Evolutionary conservation across 2,329 filamentous ascomycete genomes (phyloP).

Genomic region (Torrubiella hemipterigena): DNA sequence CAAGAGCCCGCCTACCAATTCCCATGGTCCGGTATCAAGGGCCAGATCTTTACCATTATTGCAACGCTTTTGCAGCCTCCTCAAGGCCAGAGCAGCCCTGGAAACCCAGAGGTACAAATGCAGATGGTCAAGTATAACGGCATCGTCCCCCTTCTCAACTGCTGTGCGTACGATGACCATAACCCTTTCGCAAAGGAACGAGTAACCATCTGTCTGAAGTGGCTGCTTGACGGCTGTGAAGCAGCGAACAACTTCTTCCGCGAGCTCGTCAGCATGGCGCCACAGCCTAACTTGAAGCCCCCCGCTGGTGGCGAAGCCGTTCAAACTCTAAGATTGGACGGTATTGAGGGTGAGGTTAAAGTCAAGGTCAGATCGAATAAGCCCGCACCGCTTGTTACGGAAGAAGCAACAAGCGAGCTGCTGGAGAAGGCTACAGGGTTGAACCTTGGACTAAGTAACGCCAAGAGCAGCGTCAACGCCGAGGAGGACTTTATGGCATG

Average conservation of each 20-base stretch:
- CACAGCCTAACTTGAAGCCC: conserved; percentile 24
- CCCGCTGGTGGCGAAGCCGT: conserved; percentile 21
- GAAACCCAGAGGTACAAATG: conserved; percentile 66
- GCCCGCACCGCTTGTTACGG: conserved; percentile 10
- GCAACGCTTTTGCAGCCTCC: conserved; percentile 83
- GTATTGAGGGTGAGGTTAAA: conserved; percentile 43
- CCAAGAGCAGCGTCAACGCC: conserved; percentile 17
- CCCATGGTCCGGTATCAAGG: conserved; percentile 69
- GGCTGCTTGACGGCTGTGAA: conserved; percentile 62
- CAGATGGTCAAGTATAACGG: conserved; percentile 80
- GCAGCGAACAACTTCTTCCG: conserved; percentile 62
- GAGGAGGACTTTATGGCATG: conserved; percentile 35
- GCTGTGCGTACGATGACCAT: conserved; percentile 82
- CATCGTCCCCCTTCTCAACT: conserved; percentile 77
- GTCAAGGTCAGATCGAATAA: conserved; percentile 34
- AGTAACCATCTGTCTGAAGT: conserved; percentile 80
- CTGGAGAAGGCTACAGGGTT: conserved; percentile 30
- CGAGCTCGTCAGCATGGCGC: conserved; percentile 40
- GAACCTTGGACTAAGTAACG: conserved; percentile 20
- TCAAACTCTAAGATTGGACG: conserved; percentile 39
- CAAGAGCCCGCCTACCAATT: conserved; percentile 54
- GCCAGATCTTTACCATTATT: conserved; percentile 80
- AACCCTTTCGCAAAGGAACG: conserved; percentile 92
- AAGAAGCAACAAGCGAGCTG: conserved; percentile 22
- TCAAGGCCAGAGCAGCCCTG: conserved; percentile 43